phyloP scores from a whole-genome alignment of 1,284 basidiomycete species.

The Moniliella sp. region DNA sequence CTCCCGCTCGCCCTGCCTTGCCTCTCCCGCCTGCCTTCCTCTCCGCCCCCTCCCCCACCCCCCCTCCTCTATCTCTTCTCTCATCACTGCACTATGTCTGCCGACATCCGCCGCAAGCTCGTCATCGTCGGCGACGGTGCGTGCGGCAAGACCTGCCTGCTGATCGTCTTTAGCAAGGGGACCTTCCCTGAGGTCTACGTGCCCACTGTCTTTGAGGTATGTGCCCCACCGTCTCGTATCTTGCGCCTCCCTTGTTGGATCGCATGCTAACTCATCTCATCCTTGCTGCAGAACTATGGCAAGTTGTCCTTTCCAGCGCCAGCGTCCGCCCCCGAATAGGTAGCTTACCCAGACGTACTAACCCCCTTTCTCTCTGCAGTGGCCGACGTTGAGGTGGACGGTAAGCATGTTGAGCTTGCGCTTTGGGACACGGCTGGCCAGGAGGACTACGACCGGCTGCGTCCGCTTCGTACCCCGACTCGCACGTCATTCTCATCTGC shows the following conservation, averaged over 20 bases:
- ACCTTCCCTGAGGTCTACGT: conserved; percentile 17
- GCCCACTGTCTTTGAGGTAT: conserved; percentile 45
- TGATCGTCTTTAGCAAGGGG: conserved; percentile 59
- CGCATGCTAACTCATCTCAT: no score
- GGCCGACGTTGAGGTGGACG: conserved; percentile 69
- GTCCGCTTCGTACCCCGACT: conserved; percentile 62
- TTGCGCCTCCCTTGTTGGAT: no score
- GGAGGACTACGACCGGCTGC: conserved; percentile 44
- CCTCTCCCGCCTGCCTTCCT: background rate
- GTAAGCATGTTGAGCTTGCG: conserved; percentile 72
- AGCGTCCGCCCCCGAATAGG: no score
- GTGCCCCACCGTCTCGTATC: conserved; percentile 66
- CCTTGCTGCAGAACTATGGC: no score
- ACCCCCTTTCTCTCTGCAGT: no score
- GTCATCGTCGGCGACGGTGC: conserved; percentile 63
- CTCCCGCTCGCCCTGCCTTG: no score
- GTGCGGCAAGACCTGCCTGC: conserved; percentile 63
- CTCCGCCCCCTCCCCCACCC: background rate
- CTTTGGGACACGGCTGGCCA: conserved; percentile 89
- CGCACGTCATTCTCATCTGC: conserved; percentile 77
- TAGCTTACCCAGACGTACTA: no score
- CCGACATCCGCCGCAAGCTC: conserved; percentile 28
- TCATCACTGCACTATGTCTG: background rate
- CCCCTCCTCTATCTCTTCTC: background rate
- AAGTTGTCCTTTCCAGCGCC: no score